These are phyloP conservation scores for Flaveria ramosissima DNA, from an alignment of 129 eudicot species.

Conservation along the genomic window DNA sequence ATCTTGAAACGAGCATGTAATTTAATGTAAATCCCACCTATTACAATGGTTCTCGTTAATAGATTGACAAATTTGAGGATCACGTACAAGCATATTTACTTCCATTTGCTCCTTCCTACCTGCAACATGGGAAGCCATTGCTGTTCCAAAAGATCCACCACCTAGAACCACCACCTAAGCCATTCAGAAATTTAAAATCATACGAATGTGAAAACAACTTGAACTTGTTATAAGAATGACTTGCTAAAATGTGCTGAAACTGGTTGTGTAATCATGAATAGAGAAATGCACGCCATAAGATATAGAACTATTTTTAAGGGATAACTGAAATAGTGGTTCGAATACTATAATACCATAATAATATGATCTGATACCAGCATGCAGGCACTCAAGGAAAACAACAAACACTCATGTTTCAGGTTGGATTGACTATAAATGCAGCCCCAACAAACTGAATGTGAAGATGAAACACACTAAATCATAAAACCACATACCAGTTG, in stretches of 20 bases:
- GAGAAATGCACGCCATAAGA: not conserved
- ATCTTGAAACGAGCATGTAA: constrained; percentile 11
- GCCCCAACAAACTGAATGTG: constrained; percentile 3
- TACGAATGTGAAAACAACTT: constrained; percentile 24
- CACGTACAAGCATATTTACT: constrained; percentile 89
- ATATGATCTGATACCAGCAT: not conserved
- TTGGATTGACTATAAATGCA: not conserved
- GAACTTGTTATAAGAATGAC: constrained; percentile 26
- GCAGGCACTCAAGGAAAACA: constrained; percentile 6
- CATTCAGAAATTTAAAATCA: constrained; percentile 28
- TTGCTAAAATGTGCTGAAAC: constrained; percentile 20
- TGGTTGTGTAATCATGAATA: not conserved
- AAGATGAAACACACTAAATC: not conserved
- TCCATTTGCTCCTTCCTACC: constrained; percentile 71
- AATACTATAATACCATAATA: not conserved
- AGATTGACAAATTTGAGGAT: constrained; percentile 76
- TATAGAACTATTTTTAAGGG: not conserved
- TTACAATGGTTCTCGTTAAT: constrained; percentile 70
- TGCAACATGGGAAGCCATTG: constrained; percentile 98
- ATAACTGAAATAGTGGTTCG: not conserved
- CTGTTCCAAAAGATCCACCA: constrained; percentile 99
- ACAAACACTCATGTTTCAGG: constrained; percentile 2
- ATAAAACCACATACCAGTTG: constrained; percentile 10
- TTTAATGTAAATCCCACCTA: constrained; percentile 43
- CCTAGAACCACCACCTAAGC: constrained; percentile 89